A percentile compares a stretch with the other conserved stretches of the same genome.
Conservation (phyloP, 1,284 basidiomycete genomes). For the Tremellales sp. region DNA sequence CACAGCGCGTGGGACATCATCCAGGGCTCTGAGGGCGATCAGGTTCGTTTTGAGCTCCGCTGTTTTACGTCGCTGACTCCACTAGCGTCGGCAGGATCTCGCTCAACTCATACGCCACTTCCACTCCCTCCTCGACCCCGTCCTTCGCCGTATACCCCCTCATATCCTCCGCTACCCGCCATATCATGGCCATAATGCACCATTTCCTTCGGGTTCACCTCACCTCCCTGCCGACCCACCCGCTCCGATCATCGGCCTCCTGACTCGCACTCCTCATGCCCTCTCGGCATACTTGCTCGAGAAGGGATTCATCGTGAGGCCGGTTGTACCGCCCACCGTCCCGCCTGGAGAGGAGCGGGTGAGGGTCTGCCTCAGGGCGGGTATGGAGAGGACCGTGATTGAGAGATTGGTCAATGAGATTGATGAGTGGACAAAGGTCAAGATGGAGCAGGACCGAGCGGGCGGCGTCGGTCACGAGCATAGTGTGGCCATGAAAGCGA, state of each 20-base stretch:
- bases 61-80: too few relatives aligned
- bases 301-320: constrained; percentile 41
- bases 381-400: constrained; percentile 25
- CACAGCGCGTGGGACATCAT: constrained; percentile 75
- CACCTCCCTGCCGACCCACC: constrained; percentile 23
- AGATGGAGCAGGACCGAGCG: too few relatives aligned
- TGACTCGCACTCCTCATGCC: constrained; percentile 64
- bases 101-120: constrained; percentile 15
- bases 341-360: constrained; percentile 45
- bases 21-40: constrained; percentile 61
- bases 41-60: constrained; percentile 46
- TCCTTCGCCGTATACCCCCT: constrained; percentile 22
- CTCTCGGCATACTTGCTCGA: constrained; percentile 38
- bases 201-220: neutral
- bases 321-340: constrained; percentile 47
- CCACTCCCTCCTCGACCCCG: constrained; percentile 17
- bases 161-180: constrained; percentile 24
- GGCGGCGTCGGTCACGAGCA: neutral
- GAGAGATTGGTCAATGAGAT: constrained; percentile 25
- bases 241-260: constrained; percentile 76
- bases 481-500: neutral
- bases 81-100: neutral
- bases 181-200: constrained; percentile 15
- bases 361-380: constrained; percentile 43
- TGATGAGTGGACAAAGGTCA: constrained; percentile 30